Conservation (phyloP, 208 protist species). For the Trypanosoma cruzi region DNA sequence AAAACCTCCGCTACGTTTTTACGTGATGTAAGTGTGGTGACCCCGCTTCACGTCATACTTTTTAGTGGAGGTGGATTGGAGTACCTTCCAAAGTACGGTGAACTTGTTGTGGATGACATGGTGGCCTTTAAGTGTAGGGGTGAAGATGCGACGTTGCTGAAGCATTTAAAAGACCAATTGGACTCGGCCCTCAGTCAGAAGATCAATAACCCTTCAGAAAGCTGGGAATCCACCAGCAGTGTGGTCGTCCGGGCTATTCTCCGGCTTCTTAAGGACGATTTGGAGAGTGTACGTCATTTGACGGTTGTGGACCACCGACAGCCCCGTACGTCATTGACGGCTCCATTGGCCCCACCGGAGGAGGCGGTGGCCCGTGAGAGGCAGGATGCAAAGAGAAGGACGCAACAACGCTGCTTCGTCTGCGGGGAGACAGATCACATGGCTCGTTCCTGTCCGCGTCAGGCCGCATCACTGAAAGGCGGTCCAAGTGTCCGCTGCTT, state of each 20-base stretch:
- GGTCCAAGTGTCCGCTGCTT: conserved; percentile 82
- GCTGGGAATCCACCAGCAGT: conserved; percentile 81
- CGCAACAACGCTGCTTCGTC: conserved; percentile 68
- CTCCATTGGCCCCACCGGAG: conserved; percentile 34
- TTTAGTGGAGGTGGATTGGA: conserved; percentile 88
- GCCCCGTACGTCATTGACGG: conserved; percentile 57
- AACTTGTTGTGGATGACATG: conserved; percentile 84
- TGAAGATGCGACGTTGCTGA: conserved; percentile 82
- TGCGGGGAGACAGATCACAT: conserved; percentile 83
- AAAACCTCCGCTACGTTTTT: conserved; percentile 94
- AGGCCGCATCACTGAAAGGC: conserved; percentile 41
- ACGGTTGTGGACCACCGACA: conserved; percentile 71
- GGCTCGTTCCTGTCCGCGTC: conserved; percentile 77
- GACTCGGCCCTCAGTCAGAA: conserved; percentile 84
- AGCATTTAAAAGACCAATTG: conserved; percentile 83
- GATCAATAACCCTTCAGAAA: conserved; percentile 84
- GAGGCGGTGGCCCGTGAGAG: conserved; percentile 3
- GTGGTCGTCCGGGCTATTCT: conserved; percentile 87
- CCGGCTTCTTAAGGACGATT: conserved; percentile 73
- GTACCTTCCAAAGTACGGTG: conserved; percentile 78
- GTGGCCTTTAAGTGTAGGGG: conserved; percentile 76
- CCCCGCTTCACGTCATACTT: conserved; percentile 92
- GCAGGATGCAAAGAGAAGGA: conserved; percentile 1
- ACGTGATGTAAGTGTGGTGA: conserved; percentile 89
- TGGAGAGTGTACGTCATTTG: conserved; percentile 36